A percentile compares a stretch with the other conserved stretches of the same genome.
Conservation (phyloP, 2,329 filamentous ascomycete species). For the Neofusicoccum parvum region DNA sequence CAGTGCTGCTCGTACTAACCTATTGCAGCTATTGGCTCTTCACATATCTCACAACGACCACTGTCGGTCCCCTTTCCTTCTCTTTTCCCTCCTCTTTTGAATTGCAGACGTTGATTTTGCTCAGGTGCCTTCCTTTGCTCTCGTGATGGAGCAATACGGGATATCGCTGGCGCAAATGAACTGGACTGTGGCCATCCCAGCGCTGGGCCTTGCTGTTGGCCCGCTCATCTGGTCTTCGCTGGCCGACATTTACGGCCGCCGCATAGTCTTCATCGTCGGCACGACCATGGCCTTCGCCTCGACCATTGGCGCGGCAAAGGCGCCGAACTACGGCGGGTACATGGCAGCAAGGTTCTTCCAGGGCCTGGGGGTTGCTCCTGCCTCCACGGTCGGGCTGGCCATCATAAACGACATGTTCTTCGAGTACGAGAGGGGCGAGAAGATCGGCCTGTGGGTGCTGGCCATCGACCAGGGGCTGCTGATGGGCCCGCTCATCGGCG, state of each 20-base stretch:
- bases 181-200: slow-evolving; percentile 56
- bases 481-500: slow-evolving; percentile 54
- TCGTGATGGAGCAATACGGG: slow-evolving; percentile 51
- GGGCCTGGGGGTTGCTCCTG: slow-evolving; percentile 58
- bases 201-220: slow-evolving; percentile 34
- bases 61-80: no score
- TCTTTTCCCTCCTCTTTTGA: no score
- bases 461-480: slow-evolving; percentile 58
- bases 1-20: neutral
- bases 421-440: slow-evolving; percentile 58
- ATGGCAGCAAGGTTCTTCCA: slow-evolving; percentile 63
- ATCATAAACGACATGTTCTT: slow-evolving; percentile 60
- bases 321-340: slow-evolving; percentile 50
- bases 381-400: slow-evolving; percentile 57
- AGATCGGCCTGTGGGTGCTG: slow-evolving; percentile 60
- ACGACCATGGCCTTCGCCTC: slow-evolving; percentile 46
- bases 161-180: slow-evolving; percentile 49
- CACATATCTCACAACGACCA: slow-evolving; percentile 61
- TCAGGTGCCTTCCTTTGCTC: slow-evolving; percentile 55
- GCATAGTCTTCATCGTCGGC: slow-evolving; percentile 52
- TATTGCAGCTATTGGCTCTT: slow-evolving; percentile 56
- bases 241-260: slow-evolving; percentile 36
- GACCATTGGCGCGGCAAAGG: slow-evolving; percentile 47
- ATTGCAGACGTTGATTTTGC: neutral
- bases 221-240: slow-evolving; percentile 37